phyloP scores from a whole-genome alignment of 352 stramenopile genomes.

The Albugo candida region DNA sequence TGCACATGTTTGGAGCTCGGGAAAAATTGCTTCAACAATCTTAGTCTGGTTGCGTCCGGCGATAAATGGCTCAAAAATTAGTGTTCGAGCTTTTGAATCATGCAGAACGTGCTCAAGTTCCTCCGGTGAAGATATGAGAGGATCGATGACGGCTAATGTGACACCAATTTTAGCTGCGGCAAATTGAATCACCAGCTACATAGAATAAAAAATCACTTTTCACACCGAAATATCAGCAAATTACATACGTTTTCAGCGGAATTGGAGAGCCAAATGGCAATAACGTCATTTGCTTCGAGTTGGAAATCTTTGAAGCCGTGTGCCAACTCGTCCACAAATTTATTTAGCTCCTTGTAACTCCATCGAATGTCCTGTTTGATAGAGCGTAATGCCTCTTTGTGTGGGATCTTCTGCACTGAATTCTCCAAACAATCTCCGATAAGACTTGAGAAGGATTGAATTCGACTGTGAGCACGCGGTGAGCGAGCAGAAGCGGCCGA shows the following conservation, averaged over 20 bases:
- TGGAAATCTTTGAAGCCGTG: conserved; percentile 58
- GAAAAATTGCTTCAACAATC: conserved; percentile 52
- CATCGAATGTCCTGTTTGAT: conserved; percentile 70
- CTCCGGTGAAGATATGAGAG: conserved; percentile 38
- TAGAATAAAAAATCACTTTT: background rate
- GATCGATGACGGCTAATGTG: conserved; percentile 66
- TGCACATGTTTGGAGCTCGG: conserved; percentile 56
- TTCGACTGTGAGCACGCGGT: too few relatives aligned
- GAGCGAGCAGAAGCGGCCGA: too few relatives aligned
- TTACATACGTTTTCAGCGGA: conserved; percentile 49
- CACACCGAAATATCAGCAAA: background rate
- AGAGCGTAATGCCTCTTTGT: conserved; percentile 73
- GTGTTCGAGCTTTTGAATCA: conserved; percentile 52
- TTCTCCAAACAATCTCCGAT: conserved; percentile 51
- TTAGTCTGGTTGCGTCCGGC: conserved; percentile 44
- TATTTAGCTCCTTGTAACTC: conserved; percentile 72
- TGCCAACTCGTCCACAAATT: conserved; percentile 49
- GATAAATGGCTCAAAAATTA: conserved; percentile 76
- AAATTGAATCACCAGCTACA: conserved; percentile 51
- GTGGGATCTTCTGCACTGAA: conserved; percentile 49
- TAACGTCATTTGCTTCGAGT: conserved; percentile 47
- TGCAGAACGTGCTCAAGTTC: conserved; percentile 70
- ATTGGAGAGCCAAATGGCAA: conserved; percentile 74
- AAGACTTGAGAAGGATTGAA: too few relatives aligned
- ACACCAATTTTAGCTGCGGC: conserved; percentile 66